Evolutionary conservation across 2,329 filamentous ascomycete genomes (phyloP).

Genomic region (Calonectria ilicicola): DNA sequence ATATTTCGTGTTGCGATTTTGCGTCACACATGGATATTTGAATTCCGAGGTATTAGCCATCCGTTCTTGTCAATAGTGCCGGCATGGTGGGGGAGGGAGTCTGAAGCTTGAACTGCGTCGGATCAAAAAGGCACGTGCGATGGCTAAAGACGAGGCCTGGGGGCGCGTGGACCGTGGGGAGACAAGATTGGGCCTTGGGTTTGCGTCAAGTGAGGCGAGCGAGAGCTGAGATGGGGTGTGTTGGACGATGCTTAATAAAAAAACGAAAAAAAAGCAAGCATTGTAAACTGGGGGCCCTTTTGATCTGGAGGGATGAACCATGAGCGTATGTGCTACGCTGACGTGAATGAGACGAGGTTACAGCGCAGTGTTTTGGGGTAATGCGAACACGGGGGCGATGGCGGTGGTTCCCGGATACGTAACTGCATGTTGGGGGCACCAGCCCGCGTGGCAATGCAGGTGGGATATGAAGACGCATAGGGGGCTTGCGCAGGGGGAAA

Average conservation of each 20-base stretch:
- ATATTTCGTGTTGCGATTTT: neutral
- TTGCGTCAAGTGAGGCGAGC: slow-evolving; percentile 6
- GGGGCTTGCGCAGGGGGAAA: slow-evolving; percentile 21
- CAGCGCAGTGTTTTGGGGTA: slow-evolving; percentile 2
- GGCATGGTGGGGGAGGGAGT: neutral
- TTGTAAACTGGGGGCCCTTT: neutral
- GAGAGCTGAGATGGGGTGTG: neutral
- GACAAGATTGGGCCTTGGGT: slow-evolving; percentile 12
- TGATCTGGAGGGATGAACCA: slow-evolving; percentile 9
- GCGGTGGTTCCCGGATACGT: neutral
- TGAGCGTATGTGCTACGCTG: slow-evolving; percentile 2
- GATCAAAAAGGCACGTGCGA: slow-evolving; percentile 12
- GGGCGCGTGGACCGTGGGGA: slow-evolving; percentile 5
- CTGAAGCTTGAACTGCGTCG: neutral
- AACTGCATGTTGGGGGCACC: neutral
- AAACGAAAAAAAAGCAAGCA: neutral
- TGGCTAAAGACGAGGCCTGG: neutral
- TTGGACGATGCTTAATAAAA: neutral
- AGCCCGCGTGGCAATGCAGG: slow-evolving; percentile 1
- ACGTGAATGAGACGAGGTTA: slow-evolving; percentile 2
- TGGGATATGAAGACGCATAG: neutral
- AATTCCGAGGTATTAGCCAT: neutral
- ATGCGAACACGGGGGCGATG: neutral
- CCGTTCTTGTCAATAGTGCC: neutral
- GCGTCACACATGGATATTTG: neutral